Conservation (phyloP, 495 filamentous ascomycete genomes). For the Daldinia bambusicola region DNA sequence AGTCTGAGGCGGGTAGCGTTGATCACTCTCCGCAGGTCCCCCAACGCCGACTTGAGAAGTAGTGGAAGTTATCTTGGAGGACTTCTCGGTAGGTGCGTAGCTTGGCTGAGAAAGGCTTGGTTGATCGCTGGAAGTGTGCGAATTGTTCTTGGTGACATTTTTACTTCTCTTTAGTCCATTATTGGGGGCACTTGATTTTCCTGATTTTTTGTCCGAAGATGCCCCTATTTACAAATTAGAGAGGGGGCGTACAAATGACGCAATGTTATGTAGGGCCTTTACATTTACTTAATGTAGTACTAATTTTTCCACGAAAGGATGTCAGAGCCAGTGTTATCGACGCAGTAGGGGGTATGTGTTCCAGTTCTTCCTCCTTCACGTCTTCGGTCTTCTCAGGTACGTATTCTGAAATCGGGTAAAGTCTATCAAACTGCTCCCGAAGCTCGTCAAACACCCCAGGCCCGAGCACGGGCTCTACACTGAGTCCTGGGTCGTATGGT, state of each 20-base stretch:
- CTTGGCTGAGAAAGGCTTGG: constrained; percentile 25
- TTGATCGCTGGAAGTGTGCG: constrained; percentile 19
- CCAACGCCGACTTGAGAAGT: constrained; percentile 35
- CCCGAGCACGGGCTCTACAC: too few species aligned
- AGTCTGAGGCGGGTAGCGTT: constrained; percentile 42
- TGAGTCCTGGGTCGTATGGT: too few species aligned
- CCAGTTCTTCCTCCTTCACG: constrained; percentile 42
- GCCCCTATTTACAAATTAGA: constrained; percentile 25
- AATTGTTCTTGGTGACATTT: constrained; percentile 18
- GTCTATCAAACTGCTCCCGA: too few species aligned
- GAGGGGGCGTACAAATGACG: neutral
- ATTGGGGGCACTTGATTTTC: constrained; percentile 28
- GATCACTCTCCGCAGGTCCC: constrained; percentile 25
- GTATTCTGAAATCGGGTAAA: too few species aligned
- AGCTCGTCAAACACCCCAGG: too few species aligned
- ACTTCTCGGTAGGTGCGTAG: constrained; percentile 19
- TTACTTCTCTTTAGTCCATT: constrained; percentile 34
- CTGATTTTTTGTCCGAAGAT: constrained; percentile 19
- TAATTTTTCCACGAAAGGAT: constrained; percentile 27
- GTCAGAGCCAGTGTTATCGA: constrained; percentile 18
- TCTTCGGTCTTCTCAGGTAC: constrained; percentile 22
- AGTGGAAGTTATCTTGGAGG: constrained; percentile 13
- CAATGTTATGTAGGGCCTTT: neutral
- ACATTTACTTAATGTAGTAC: constrained; percentile 34
- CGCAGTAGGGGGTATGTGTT: constrained; percentile 24